phyloP scores from a whole-genome alignment of 2,329 filamentous ascomycete species.

The Colletotrichum lupini region DNA sequence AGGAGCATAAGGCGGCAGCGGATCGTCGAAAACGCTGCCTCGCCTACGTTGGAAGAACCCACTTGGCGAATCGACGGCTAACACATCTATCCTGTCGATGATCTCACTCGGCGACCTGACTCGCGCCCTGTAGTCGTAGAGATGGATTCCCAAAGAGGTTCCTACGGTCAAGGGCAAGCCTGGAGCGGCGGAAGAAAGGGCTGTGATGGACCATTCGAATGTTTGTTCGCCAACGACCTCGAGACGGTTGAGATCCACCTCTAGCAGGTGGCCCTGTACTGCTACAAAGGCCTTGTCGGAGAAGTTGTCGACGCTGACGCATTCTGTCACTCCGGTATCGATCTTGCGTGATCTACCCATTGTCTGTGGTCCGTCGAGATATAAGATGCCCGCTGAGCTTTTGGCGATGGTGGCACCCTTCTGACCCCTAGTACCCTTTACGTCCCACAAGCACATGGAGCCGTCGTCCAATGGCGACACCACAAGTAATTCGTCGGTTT shows the following conservation, averaged over 20 bases:
- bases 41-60: constrained; percentile 43
- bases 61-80: constrained; percentile 43
- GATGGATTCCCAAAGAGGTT: constrained; percentile 82
- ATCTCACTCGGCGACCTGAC: constrained; percentile 44
- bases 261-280: constrained; percentile 79
- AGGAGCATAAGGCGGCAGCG: constrained; percentile 71
- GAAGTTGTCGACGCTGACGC: constrained; percentile 80
- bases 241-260: constrained; percentile 83
- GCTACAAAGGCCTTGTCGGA: constrained; percentile 81
- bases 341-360: constrained; percentile 70
- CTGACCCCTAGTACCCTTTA: constrained; percentile 64
- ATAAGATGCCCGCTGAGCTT: constrained; percentile 75
- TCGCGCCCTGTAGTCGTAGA: constrained; percentile 78
- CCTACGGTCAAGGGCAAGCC: constrained; percentile 83
- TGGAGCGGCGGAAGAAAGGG: constrained; percentile 76
- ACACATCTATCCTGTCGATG: constrained; percentile 30
- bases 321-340: constrained; percentile 81
- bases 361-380: constrained; percentile 61
- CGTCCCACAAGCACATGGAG: constrained; percentile 88
- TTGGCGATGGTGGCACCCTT: constrained; percentile 73
- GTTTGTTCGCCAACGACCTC: constrained; percentile 74
- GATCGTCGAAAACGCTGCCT: constrained; percentile 60
- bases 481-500: constrained; percentile 61
- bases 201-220: constrained; percentile 86
- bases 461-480: constrained; percentile 88